A percentile compares a stretch with the other conserved stretches of the same genome.
Evolutionary conservation across 2,329 filamentous ascomycete genomes (phyloP).

Genomic region (Alternaria sp.): DNA sequence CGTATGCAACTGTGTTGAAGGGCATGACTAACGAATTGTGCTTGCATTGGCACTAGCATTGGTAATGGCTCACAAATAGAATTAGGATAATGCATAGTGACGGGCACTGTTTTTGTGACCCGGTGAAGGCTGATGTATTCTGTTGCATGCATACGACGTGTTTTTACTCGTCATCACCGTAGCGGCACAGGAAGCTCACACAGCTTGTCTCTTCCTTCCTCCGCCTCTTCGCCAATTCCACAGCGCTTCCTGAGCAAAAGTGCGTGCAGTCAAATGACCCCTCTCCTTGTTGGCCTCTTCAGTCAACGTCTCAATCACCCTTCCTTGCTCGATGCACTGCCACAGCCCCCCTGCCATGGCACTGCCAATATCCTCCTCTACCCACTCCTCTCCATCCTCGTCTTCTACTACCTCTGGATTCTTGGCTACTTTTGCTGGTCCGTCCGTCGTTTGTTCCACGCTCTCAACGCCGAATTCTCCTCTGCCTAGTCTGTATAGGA

Average conservation of each 20-base stretch:
- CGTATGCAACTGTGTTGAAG: not conserved
- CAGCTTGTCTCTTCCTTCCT: constrained; percentile 66
- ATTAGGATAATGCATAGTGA: constrained; percentile 2
- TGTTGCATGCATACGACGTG: not conserved
- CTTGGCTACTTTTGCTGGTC: constrained; percentile 56
- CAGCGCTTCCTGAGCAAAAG: constrained; percentile 87
- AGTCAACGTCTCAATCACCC: constrained; percentile 78
- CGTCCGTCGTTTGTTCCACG: constrained; percentile 50
- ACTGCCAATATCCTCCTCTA: constrained; percentile 51
- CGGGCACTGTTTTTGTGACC: not conserved
- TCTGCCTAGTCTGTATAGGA: constrained; percentile 82
- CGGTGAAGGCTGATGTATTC: not conserved
- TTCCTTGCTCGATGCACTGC: constrained; percentile 78
- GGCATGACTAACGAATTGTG: not conserved
- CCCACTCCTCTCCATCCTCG: constrained; percentile 41
- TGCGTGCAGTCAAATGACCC: constrained; percentile 80
- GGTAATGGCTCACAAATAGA: not conserved
- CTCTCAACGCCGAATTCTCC: constrained; percentile 72
- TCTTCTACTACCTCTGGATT: constrained; percentile 47
- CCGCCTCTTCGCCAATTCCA: constrained; percentile 85
- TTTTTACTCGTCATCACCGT: not conserved
- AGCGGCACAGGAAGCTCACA: constrained; percentile 30
- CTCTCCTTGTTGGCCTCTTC: constrained; percentile 75
- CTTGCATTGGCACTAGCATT: constrained; percentile 1
- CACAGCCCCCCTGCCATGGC: constrained; percentile 79